These are phyloP conservation scores for Aspergillus sp. DNA, from an alignment of 2,329 filamentous ascomycete genomes.

Conservation along the genomic window DNA sequence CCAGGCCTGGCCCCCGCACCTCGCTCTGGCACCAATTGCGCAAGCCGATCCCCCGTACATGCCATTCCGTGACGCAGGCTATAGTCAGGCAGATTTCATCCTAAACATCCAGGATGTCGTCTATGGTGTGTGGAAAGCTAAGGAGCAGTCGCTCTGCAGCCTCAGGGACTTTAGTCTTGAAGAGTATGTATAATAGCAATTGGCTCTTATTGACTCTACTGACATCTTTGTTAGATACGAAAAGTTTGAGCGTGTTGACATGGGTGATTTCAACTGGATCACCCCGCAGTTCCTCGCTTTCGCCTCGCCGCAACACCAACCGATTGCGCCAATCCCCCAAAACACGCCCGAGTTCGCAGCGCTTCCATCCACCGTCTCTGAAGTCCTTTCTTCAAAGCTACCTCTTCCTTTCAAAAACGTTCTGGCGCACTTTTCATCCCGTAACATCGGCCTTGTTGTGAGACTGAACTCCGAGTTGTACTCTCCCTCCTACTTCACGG, in stretches of 20 bases:
- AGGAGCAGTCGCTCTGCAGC: slow-evolving; percentile 89
- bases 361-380: slow-evolving; percentile 74
- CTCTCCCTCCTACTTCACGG: slow-evolving; percentile 95
- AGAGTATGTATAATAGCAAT: slow-evolving; percentile 57
- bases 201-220: slow-evolving; percentile 4
- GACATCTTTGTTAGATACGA: slow-evolving; percentile 66
- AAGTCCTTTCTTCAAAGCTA: slow-evolving; percentile 70
- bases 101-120: slow-evolving; percentile 96
- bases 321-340: slow-evolving; percentile 70
- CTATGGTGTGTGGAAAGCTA: slow-evolving; percentile 98
- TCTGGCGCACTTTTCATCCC: slow-evolving; percentile 80
- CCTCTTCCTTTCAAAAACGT: slow-evolving; percentile 95
- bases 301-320: slow-evolving; percentile 85
- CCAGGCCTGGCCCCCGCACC: slow-evolving; percentile 94
- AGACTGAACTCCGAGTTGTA: slow-evolving; percentile 95
- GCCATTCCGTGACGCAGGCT: slow-evolving; percentile 97
- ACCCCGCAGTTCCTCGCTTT: slow-evolving; percentile 94
- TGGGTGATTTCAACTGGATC: slow-evolving; percentile 99
- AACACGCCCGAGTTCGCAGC: slow-evolving; percentile 72
- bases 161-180: slow-evolving; percentile 94
- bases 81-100: slow-evolving; percentile 96
- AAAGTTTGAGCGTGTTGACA: slow-evolving; percentile 90
- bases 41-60: slow-evolving; percentile 97
- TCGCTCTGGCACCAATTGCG: slow-evolving; percentile 91
- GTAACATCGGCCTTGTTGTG: slow-evolving; percentile 90